A percentile compares a stretch with the other conserved stretches of the same genome.
Conservation (phyloP, 129 eudicot genomes). For the Ambrosia artemisiifolia region DNA sequence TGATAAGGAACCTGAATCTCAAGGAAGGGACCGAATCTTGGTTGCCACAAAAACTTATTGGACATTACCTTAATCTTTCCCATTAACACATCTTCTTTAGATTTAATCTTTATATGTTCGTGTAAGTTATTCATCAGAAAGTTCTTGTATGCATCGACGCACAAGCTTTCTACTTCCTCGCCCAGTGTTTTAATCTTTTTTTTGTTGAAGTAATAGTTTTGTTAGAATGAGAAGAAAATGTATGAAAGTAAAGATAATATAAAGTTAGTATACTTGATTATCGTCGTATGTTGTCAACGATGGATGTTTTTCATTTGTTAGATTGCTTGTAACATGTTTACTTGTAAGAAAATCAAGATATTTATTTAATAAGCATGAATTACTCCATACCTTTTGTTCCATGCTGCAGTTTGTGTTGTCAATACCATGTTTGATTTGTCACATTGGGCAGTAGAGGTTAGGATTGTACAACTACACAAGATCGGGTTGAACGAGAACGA, state of each 20-base stretch:
- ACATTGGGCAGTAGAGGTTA: too few species aligned
- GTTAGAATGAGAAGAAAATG: conserved; percentile 22
- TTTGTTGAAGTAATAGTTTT: conserved; percentile 24
- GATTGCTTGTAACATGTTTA: too few species aligned
- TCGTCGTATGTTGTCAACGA: not conserved
- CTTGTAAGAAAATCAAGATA: too few species aligned
- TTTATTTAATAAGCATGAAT: too few species aligned
- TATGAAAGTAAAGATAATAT: conserved; percentile 27
- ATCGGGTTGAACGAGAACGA: too few species aligned
- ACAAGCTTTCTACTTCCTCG: conserved; percentile 23
- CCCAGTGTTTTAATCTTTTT: not conserved
- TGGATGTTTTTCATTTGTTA: conserved; percentile 20
- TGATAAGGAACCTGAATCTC: conserved; percentile 79
- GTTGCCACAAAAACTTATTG: conserved; percentile 73
- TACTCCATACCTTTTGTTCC: too few species aligned
- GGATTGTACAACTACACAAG: too few species aligned
- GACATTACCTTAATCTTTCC: conserved; percentile 47
- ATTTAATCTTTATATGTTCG: not conserved
- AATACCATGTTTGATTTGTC: too few species aligned
- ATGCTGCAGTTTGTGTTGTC: too few species aligned
- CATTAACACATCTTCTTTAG: conserved; percentile 30
- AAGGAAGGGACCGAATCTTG: conserved; percentile 61
- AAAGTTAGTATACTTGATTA: conserved; percentile 17
- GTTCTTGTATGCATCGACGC: conserved; percentile 26
- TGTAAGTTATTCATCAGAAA: conserved; percentile 27